Evolutionary conservation across 306 rosid genomes (phyloP), one percentile per base, ranked within the genome.

Genomic region (Vigna unguiculata): DNA sequence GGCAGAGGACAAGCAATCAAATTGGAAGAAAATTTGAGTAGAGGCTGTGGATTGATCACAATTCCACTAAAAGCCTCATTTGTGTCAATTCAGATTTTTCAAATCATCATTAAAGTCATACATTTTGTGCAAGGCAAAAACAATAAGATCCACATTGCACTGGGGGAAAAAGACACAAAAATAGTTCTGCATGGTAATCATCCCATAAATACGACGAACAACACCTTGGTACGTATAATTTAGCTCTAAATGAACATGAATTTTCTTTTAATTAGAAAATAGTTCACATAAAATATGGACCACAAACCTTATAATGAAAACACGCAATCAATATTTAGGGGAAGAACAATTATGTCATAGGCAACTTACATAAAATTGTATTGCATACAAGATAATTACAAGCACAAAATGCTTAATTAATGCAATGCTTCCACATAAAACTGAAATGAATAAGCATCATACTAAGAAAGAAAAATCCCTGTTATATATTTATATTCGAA

Each of bases 281-380:
- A 72, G 61, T 72, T 40, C 19, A 68, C 54, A 84, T 68, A 15
- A 76, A 84, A 76, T 59, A 79, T 81, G 83, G 85, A 83, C 83
- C 83, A 78, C 75, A 53, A 43, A 43, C 69, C 22, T 64, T 40
- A 67, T 46, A 71, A 72, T 14, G 38, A 81, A 55, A 74, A 70
- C 55, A 69, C 74, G 63, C 79, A 58, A 76, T 51, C 22, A 71
- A 49, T 30, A 57, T 83, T 87, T 59, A 64, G 47, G 38, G 46
- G 57, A 67, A 79, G 36, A 64, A 72, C 57, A 70, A 68, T 69
- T 32, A 69, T 73, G 45, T 79, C 79, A 80, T 60, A 32, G 72
- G 79, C 67, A 75, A 78, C 74, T 34, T 59, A 24, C n/a, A 24
- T 32, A 40, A 49, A 71, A 65, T 47, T 74, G 59, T 49, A 59